Evolutionary conservation across 139 green algal species (phyloP).

Genomic region (Haematococcus lacustris): DNA sequence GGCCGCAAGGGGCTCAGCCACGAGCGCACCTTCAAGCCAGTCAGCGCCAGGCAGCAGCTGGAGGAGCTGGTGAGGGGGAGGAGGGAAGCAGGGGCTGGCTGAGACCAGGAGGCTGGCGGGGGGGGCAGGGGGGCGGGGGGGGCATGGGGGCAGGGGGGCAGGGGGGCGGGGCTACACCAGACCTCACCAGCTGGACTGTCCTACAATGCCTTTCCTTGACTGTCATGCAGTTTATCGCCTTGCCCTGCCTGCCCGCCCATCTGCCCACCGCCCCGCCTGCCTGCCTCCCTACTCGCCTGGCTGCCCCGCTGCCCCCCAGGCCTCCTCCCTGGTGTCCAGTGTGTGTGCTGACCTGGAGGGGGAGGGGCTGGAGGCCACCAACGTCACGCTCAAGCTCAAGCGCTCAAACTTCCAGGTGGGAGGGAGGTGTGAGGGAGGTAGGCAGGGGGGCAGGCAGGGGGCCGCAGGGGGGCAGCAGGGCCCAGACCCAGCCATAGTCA

Average conservation of each 20-base stretch:
- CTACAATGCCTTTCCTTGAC: not conserved
- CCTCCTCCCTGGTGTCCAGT: conserved; percentile 42
- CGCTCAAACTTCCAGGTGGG: conserved; percentile 61
- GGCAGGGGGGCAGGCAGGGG: not conserved
- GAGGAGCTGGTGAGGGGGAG: conserved; percentile 43
- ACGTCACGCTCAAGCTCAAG: conserved; percentile 84
- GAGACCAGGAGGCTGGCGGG: too few species aligned
- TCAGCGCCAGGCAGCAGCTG: conserved; percentile 26
- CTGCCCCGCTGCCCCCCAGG: not conserved
- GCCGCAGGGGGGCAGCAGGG: not conserved
- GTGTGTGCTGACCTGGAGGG: conserved; percentile 59
- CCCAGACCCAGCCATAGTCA: not conserved
- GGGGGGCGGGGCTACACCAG: not conserved
- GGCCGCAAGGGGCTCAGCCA: conserved; percentile 71
- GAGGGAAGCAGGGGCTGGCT: not conserved
- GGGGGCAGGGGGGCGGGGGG: too few species aligned
- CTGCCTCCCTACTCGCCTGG: not conserved
- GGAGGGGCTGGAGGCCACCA: conserved; percentile 65
- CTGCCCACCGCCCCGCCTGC: too few species aligned
- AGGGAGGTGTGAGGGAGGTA: not conserved
- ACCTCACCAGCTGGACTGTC: not conserved
- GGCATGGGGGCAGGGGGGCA: too few species aligned
- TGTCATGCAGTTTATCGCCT: not conserved
- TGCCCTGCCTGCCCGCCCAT: not conserved
- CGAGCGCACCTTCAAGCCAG: conserved; percentile 71